Conservation (phyloP, 108 stramenopile genomes). For the Cyclostephanos tholiformis region DNA sequence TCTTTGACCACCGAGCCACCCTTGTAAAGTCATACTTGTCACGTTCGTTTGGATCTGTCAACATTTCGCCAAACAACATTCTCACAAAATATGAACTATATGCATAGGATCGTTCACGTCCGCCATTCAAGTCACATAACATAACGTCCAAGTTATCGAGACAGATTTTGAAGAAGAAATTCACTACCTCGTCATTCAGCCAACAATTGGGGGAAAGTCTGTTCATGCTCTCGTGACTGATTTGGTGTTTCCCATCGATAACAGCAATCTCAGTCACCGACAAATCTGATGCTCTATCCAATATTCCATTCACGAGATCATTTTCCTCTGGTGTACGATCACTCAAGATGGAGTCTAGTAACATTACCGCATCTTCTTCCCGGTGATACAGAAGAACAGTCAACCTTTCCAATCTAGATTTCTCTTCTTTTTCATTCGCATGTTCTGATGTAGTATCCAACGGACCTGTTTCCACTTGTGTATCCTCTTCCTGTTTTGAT, state of each 20-base stretch:
- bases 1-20: conserved; percentile 90
- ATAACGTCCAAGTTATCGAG: conserved; percentile 79
- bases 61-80: conserved; percentile 79
- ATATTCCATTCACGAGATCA: too few relatives aligned
- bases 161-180: conserved; percentile 85
- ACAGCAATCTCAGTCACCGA: too few relatives aligned
- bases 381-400: too few relatives aligned
- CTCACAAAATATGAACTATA: conserved; percentile 95
- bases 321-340: too few relatives aligned
- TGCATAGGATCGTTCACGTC: conserved; percentile 78
- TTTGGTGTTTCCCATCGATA: conserved; percentile 43
- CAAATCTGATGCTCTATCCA: too few relatives aligned
- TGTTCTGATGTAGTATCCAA: too few relatives aligned
- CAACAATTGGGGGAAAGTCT: conserved; percentile 77
- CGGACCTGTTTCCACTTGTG: too few relatives aligned
- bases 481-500: too few relatives aligned
- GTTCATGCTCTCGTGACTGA: conserved; percentile 65
- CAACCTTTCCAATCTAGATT: too few relatives aligned
- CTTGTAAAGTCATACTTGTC: conserved; percentile 86
- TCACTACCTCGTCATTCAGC: conserved; percentile 97
- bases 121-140: conserved; percentile 58
- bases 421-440: too few relatives aligned
- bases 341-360: too few relatives aligned
- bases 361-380: too few relatives aligned
- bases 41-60: conserved; percentile 38